A percentile compares a stretch with the other conserved stretches of the same genome.
phyloP scores from a whole-genome alignment of 2,329 filamentous ascomycete genomes.

The Clonostachys chloroleuca region DNA sequence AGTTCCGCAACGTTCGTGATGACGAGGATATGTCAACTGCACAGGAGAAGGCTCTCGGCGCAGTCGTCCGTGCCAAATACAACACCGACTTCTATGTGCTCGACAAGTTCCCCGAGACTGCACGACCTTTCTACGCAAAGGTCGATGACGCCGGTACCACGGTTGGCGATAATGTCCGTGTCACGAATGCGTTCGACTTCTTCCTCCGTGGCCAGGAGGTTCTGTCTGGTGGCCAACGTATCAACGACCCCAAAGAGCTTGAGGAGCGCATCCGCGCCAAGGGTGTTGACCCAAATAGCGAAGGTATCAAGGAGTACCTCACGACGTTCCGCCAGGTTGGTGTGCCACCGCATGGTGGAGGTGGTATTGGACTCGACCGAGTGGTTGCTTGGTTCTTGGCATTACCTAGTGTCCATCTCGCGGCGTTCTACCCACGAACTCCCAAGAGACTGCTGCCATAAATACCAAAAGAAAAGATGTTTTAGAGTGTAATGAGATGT shows the following conservation, averaged over 20 bases:
- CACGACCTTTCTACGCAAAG: constrained; percentile 93
- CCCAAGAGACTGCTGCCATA: constrained; percentile 54
- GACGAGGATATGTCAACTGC: constrained; percentile 78
- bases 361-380: constrained; percentile 85
- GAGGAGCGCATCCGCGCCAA: constrained; percentile 72
- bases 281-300: constrained; percentile 72
- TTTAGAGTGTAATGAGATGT: no score
- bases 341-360: constrained; percentile 85
- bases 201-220: constrained; percentile 94
- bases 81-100: constrained; percentile 94
- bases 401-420: constrained; percentile 54
- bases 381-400: constrained; percentile 66
- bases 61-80: constrained; percentile 82
- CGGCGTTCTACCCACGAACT: constrained; percentile 54
- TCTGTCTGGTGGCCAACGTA: constrained; percentile 85
- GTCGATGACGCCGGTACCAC: constrained; percentile 62
- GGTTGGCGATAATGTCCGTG: constrained; percentile 13
- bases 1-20: constrained; percentile 64
- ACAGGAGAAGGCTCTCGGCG: constrained; percentile 85
- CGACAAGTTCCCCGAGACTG: constrained; percentile 89
- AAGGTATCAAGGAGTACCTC: constrained; percentile 85
- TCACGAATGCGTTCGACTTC: constrained; percentile 73
- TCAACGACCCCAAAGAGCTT: constrained; percentile 74
- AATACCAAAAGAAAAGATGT: constrained; percentile 1
- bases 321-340: constrained; percentile 77